Conservation (phyloP, 108 stramenopile genomes). For the Fragilaria crotonensis region DNA sequence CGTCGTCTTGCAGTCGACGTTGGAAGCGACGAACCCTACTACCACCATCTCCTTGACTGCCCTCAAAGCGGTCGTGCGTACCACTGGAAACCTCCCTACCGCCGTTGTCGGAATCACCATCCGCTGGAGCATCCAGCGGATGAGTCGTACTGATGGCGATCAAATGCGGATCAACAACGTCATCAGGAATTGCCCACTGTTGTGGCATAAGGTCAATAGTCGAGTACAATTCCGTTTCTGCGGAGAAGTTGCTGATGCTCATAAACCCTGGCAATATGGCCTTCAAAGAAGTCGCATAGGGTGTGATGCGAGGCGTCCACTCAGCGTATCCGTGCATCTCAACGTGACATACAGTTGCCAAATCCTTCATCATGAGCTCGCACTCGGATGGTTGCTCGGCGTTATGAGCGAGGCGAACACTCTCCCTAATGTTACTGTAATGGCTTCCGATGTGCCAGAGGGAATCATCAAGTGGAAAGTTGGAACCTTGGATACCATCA, state of each 20-base stretch:
- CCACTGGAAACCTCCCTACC: not conserved
- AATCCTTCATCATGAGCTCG: not conserved
- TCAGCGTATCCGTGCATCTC: conserved; percentile 9
- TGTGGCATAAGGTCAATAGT: conserved; percentile 9
- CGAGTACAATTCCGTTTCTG: conserved; percentile 3
- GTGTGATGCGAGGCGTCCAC: conserved; percentile 6
- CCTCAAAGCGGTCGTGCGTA: not conserved
- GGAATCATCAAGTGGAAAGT: conserved; percentile 28
- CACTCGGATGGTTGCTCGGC: not conserved
- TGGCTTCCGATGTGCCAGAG: conserved; percentile 39
- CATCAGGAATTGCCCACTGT: conserved; percentile 7
- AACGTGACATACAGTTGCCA: conserved; percentile 3
- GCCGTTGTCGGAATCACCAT: conserved; percentile 1
- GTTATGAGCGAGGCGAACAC: not conserved
- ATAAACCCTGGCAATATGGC: not conserved
- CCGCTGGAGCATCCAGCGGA: not conserved
- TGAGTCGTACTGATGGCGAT: conserved; percentile 18
- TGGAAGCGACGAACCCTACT: not conserved
- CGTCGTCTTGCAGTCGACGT: not conserved
- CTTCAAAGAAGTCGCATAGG: not conserved
- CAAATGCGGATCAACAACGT: conserved; percentile 12
- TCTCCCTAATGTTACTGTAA: conserved; percentile 28
- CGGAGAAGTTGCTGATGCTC: not conserved
- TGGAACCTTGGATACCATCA: conserved; percentile 9
- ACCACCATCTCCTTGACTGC: not conserved